These are phyloP conservation scores for Penicillium sp. DNA, from an alignment of 2,329 filamentous ascomycete genomes.

Conservation along the genomic window DNA sequence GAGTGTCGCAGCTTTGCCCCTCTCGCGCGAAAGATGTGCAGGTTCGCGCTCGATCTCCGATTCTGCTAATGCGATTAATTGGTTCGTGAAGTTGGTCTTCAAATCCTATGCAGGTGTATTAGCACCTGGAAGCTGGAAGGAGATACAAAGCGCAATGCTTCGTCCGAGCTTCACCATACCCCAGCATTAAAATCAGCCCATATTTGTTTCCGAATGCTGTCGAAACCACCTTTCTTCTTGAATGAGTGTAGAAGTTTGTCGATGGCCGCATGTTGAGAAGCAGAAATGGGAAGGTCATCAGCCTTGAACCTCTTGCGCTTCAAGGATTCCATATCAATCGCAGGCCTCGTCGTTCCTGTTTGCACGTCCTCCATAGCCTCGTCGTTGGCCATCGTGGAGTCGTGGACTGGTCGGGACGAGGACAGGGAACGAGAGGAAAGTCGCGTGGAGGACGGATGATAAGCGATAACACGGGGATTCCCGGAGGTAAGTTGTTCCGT, in stretches of 20 bases:
- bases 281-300: slow-evolving; percentile 63
- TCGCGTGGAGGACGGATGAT: slow-evolving; percentile 23
- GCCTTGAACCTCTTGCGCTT: slow-evolving; percentile 58
- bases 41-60: slow-evolving; percentile 66
- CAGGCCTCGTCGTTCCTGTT: slow-evolving; percentile 34
- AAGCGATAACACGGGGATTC: slow-evolving; percentile 25
- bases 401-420: slow-evolving; percentile 20
- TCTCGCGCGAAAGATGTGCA: slow-evolving; percentile 63
- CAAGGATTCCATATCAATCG: slow-evolving; percentile 39
- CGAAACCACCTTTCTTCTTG: slow-evolving; percentile 69
- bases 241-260: slow-evolving; percentile 65
- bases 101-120: slow-evolving; percentile 48
- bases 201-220: slow-evolving; percentile 62
- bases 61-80: slow-evolving; percentile 60
- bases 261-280: slow-evolving; percentile 61
- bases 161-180: slow-evolving; percentile 43
- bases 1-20: slow-evolving; percentile 64
- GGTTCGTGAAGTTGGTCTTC: slow-evolving; percentile 55
- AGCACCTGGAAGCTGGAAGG: slow-evolving; percentile 12
- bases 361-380: slow-evolving; percentile 38
- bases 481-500: slow-evolving; percentile 27
- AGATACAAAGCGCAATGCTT: neutral
- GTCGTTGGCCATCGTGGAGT: slow-evolving; percentile 41
- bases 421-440: slow-evolving; percentile 17
- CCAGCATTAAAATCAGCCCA: slow-evolving; percentile 62